Percentiles rank a stretch among this genome's conserved stretches.
Evolutionary conservation across 345 rosid genomes (phyloP).

Genomic region (Salix udensis): DNA sequence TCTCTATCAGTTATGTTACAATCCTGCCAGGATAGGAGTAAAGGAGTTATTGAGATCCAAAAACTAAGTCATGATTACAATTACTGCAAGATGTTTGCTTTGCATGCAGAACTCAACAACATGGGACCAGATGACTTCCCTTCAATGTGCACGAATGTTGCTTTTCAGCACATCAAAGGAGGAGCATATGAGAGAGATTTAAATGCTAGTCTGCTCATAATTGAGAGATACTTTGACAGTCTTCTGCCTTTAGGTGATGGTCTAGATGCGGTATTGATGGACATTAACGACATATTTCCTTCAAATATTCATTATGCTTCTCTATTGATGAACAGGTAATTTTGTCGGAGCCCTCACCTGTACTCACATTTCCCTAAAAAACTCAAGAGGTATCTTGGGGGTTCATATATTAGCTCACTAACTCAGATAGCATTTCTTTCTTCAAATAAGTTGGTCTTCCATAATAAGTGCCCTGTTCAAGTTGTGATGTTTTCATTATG

Average conservation of each 20-base stretch:
- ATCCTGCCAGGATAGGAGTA: constrained; percentile 47
- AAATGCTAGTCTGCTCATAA: constrained; percentile 38
- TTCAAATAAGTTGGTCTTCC: not conserved
- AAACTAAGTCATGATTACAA: constrained; percentile 31
- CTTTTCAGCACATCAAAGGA: constrained; percentile 35
- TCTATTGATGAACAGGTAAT: constrained; percentile 33
- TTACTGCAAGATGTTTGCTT: constrained; percentile 49
- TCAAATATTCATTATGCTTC: constrained; percentile 10
- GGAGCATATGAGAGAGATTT: constrained; percentile 56
- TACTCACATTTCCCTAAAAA: not conserved
- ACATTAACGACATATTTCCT: constrained; percentile 51
- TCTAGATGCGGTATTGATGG: constrained; percentile 55
- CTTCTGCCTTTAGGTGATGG: constrained; percentile 34
- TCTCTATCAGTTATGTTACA: constrained; percentile 71
- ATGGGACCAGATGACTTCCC: constrained; percentile 46
- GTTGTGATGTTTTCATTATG: not conserved
- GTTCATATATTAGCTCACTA: not conserved
- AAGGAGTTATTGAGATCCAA: constrained; percentile 44
- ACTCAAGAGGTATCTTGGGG: not conserved
- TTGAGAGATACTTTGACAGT: constrained; percentile 41
- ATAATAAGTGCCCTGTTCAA: not conserved
- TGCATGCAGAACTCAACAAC: constrained; percentile 60
- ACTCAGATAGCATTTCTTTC: not conserved
- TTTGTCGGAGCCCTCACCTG: constrained; percentile 1
- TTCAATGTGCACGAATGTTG: constrained; percentile 47